Percentiles rank a stretch among this genome's conserved stretches.
Conservation (phyloP, 2,329 filamentous ascomycete genomes). For the Alternaria triticina region DNA sequence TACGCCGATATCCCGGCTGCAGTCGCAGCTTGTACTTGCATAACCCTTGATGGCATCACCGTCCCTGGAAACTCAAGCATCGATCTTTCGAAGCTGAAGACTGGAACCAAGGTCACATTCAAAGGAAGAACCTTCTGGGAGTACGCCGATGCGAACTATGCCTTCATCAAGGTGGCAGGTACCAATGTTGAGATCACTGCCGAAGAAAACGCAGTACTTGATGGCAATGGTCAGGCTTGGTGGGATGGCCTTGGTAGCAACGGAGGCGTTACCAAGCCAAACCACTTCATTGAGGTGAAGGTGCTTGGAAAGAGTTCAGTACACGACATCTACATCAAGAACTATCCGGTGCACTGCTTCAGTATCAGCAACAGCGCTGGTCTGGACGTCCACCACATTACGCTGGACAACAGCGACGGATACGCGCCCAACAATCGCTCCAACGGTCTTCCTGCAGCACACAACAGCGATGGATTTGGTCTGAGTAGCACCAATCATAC, state of each 20-base stretch:
- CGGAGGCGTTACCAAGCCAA: constrained; percentile 49
- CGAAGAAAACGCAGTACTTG: constrained; percentile 41
- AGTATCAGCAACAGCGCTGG: constrained; percentile 49
- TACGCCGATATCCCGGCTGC: constrained; percentile 36
- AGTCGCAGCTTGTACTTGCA: constrained; percentile 51
- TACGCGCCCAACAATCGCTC: constrained; percentile 43
- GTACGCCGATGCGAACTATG: constrained; percentile 48
- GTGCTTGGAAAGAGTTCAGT: constrained; percentile 47
- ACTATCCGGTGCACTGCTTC: constrained; percentile 61
- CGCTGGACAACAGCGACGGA: constrained; percentile 64
- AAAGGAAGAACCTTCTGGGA: constrained; percentile 22
- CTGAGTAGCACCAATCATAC: constrained; percentile 54
- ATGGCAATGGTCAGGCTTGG: constrained; percentile 30
- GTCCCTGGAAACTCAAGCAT: constrained; percentile 48
- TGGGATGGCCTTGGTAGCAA: constrained; percentile 52
- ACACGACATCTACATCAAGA: constrained; percentile 56
- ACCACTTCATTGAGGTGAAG: constrained; percentile 45
- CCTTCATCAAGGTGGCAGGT: constrained; percentile 42
- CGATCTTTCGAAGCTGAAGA: constrained; percentile 50
- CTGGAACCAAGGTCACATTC: constrained; percentile 53
- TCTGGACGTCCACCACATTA: constrained; percentile 56
- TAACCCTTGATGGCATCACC: constrained; percentile 50
- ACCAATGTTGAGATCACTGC: constrained; percentile 51
- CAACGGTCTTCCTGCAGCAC: constrained; percentile 29
- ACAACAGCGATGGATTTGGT: constrained; percentile 64